Conservation (phyloP, 306 rosid genomes). For the Corylus avellana region DNA sequence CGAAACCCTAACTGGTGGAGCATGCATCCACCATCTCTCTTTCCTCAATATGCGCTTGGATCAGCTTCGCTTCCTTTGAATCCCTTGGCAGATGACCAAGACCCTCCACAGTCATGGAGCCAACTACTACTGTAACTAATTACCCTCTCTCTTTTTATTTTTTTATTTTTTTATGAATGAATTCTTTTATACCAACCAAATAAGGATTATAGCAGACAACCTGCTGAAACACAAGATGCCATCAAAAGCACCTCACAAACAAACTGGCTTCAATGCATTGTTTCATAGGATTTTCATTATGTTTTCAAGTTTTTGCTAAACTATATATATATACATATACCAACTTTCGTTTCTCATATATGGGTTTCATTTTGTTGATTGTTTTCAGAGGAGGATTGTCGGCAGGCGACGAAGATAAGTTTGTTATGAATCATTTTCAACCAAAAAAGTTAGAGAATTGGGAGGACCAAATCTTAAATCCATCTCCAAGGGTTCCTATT, state of each 20-base stretch:
- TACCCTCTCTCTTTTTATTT: constrained; percentile 13
- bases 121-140: constrained; percentile 58
- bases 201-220: no score
- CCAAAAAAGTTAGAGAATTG: constrained; percentile 49
- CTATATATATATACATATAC: not conserved
- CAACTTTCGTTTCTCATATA: not conserved
- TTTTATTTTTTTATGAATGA: no score
- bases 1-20: constrained; percentile 96
- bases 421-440: constrained; percentile 44
- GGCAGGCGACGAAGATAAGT: constrained; percentile 51
- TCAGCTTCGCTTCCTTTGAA: constrained; percentile 57
- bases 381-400: constrained; percentile 60
- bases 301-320: not conserved
- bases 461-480: constrained; percentile 48
- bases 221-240: no score
- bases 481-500: constrained; percentile 31
- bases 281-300: not conserved
- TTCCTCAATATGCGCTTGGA: constrained; percentile 58
- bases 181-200: no score
- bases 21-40: constrained; percentile 75
- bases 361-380: constrained; percentile 8
- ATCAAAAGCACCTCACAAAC: no score
- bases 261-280: not conserved
- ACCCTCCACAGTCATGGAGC: constrained; percentile 62
- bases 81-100: constrained; percentile 45